These are phyloP conservation scores for Trichosporon sp. DNA, from an alignment of 1,284 basidiomycete species.

Conservation along the genomic window DNA sequence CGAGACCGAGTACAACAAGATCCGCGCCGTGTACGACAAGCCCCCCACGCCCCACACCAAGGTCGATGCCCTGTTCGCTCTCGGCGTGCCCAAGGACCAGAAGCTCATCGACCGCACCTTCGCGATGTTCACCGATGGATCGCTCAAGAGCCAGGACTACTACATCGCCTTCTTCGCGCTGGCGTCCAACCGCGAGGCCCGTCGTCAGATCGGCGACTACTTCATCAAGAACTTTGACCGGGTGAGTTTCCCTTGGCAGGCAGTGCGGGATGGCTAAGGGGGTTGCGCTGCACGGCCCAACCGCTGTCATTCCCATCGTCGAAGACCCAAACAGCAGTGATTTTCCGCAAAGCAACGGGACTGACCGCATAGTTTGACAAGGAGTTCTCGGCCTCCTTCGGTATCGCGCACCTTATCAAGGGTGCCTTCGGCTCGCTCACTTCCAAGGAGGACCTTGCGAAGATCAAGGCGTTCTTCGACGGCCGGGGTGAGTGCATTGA, in stretches of 20 bases:
- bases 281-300: too few species aligned
- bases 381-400: conserved; percentile 65
- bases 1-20: conserved; percentile 67
- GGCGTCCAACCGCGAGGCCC: conserved; percentile 35
- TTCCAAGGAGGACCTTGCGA: conserved; percentile 63
- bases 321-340: background rate
- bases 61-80: conserved; percentile 59
- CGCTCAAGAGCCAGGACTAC: conserved; percentile 61
- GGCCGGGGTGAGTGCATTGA: conserved; percentile 38
- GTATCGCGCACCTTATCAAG: conserved; percentile 49
- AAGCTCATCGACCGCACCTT: conserved; percentile 58
- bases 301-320: too few species aligned
- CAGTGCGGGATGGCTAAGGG: too few species aligned
- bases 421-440: conserved; percentile 60
- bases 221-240: conserved; percentile 59
- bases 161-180: conserved; percentile 52
- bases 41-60: conserved; percentile 66
- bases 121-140: conserved; percentile 53
- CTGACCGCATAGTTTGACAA: conserved; percentile 56
- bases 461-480: conserved; percentile 63
- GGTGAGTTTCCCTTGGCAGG: conserved; percentile 49
- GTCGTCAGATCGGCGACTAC: conserved; percentile 46
- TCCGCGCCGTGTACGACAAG: conserved; percentile 64
- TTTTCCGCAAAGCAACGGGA: background rate
- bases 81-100: conserved; percentile 35